Base-by-base conservation (phyloP, 257 asterid species). In the Solanum lycopersicoides region DNA sequence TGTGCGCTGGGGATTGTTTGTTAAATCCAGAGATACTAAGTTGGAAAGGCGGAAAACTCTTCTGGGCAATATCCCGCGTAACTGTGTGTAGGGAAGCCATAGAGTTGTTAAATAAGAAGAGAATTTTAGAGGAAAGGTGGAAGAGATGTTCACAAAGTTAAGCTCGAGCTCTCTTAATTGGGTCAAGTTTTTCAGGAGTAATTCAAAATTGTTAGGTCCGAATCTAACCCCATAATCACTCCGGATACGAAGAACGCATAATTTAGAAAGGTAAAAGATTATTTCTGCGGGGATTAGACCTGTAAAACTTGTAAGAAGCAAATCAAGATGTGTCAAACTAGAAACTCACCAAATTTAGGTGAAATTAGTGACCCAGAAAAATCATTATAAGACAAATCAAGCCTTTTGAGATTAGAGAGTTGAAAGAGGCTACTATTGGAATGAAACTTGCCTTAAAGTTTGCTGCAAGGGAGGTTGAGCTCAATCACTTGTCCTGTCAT, bases 121-220 rank as follows among this genome's bases (percentile, higher is more conserved):
- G 10, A 89, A 72, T 50, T 90, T 89, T 4, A 18, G 15, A 10
- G 90, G 92, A 59, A 90, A 13, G 28, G 6, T 20, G 32, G 92
- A 90, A 20, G 86, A 32, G 12, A 90, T 87, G 59, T 45, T n/a
- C 4, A 32, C 14, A 6, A 0, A 23, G 35, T 15, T 0, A 12
- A 89, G 88, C 1, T 41, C 23, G 20, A 89, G 77, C 30, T 37
- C 75, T 56, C 82, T 80, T 35, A 87, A 74, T 25, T 15, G 71
- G 39, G 89, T 88, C 16, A 86, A 60, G 41, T 90, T 90, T 10
- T 85, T 88, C 34, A 87, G 76, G 45, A 90, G 85, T 30, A 74
- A 34, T 68, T 74, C 50, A 63, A 88, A 89, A 30, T 45, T 63
- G 1, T 21, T 42, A 9, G 88, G 82, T n/a, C 35, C 87, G 34